Evolutionary conservation across 495 filamentous ascomycete species (phyloP), one percentile per base, ranked within the genome.

Genomic region (Daldinia loculata): DNA sequence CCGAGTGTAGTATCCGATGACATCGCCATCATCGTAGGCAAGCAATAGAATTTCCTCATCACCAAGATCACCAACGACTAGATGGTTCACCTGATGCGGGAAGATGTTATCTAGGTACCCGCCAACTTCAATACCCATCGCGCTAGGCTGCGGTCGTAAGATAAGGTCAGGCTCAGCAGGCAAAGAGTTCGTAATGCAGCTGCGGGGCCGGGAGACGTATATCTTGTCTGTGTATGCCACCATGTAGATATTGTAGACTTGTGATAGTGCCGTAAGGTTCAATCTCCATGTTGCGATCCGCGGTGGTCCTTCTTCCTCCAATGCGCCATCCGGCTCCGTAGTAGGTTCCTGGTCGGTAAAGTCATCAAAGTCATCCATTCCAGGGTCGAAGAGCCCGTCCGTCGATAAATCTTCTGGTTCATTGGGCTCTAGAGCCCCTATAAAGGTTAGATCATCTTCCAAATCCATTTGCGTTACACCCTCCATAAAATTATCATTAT

Each of bases 21-120:
- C 89, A 78, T 99, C 95, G 5, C 95, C 95, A 69, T 97, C 94
- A 72, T 98, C 95, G 62, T 89, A 94, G 11, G 84, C 88, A 48
- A 91, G 82, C 2, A 95, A 77, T 19, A 98, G 65, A 12, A 97
- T 88, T 78, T 99, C 95, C 51, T 94, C 86, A 30, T 87, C 79
- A 2, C 95, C 95, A 2, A 99, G 80, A 55, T 92, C 88, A 43
- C 93, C 92, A 19, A 97, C 84, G 36, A 93, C 84, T 2, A 99
- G 79, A 61, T 90, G 86, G 72, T 96, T 98, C 61, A 97, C 87
- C 19, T 86, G 84, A 77, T 98, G 94, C 0, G 89, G 88, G 15
- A 83, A 77, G 0, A 45, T 36, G 0, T 57, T 74, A 66, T 92
- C 86, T 17, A 95, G 82, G 56, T 84, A 85, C 0, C 90, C 92